Base-by-base conservation (phyloP, 2,329 filamentous ascomycete genomes). In the Pseudopyricularia cyperi region DNA sequence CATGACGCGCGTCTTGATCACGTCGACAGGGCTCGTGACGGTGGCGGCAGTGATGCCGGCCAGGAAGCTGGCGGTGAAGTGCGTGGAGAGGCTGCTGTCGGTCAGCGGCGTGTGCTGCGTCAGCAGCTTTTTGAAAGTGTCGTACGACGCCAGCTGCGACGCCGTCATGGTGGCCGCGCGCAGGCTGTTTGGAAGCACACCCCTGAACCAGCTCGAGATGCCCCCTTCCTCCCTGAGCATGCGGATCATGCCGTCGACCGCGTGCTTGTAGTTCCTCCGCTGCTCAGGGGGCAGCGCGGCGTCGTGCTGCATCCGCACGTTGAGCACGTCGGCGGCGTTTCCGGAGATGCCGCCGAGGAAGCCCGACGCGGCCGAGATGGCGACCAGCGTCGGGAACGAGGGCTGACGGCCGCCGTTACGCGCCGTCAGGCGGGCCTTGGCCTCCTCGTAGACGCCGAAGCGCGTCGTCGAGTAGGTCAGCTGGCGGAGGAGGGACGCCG, bases 281-380 rank as follows among this genome's bases (percentile, higher is more conserved):
- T 94, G 73, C 5, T 76, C 76, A 1, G 70, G 62, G 0, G 89
- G 86, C 1, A 96, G 79, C 0, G 89, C 82, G 2, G 87, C 83
- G 62, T 84, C 93, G 69, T 95, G 88, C 71, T 98, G 93, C 93
- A 98, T 98, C 58, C 93, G 88, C 49, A 98, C 93, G 68, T 98
- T 98, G 62, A 96, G 76, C 33, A 98, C 89, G 66, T 98, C 93
- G 57, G 90, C 91, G 3, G 90, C 89, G 70, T 97, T 98, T 57
- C 93, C 93, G 6, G 85, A 87, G 47, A 97, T 71, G 49, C 93
- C 93, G 56, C 93, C 93, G 3, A 94, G 68, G 64, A 96, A 87
- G 50, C 93, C 93, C 7, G 93, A 91, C 28, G 81, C 71, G 24
- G 82, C 85, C 51, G 91, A 88, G 68, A 97, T 87, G 57, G 79